phyloP scores from a whole-genome alignment of 106 monocot genomes.

The Xerophyta viscosa region DNA sequence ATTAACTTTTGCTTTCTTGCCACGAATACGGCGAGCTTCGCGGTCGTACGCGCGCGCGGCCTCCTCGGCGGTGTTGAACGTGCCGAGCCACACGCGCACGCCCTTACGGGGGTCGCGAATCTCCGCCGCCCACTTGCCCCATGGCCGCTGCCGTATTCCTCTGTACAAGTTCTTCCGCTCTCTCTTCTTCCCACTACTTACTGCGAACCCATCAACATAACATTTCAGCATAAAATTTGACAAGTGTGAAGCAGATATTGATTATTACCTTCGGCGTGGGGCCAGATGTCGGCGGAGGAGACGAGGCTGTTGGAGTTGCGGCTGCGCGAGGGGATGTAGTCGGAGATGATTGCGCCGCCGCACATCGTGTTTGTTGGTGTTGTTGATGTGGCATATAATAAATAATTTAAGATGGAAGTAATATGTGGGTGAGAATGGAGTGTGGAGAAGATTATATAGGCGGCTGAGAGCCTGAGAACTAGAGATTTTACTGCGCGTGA shows the following conservation, averaged over 20 bases:
- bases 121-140: constrained; percentile 66
- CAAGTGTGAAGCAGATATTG: too few relatives aligned
- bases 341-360: constrained; percentile 22
- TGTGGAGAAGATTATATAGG: too few relatives aligned
- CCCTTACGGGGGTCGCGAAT: constrained; percentile 53
- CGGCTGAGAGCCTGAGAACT: too few relatives aligned
- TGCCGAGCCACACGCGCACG: constrained; percentile 57
- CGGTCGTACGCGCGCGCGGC: constrained; percentile 57
- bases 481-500: too few relatives aligned
- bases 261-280: neutral
- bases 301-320: neutral
- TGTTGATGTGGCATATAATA: too few relatives aligned
- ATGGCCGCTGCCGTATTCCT: constrained; percentile 36
- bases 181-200: constrained; percentile 4
- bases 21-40: constrained; percentile 34
- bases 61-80: constrained; percentile 44
- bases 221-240: neutral
- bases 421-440: too few relatives aligned
- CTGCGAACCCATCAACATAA: too few relatives aligned
- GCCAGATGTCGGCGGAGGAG: constrained; percentile 13
- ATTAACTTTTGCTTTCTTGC: constrained; percentile 40
- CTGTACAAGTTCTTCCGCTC: constrained; percentile 32
- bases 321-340: constrained; percentile 6
- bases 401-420: too few relatives aligned
- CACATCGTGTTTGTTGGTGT: too few relatives aligned